Conservation (phyloP, 345 rosid species). For the Orychophragmus violaceus region DNA sequence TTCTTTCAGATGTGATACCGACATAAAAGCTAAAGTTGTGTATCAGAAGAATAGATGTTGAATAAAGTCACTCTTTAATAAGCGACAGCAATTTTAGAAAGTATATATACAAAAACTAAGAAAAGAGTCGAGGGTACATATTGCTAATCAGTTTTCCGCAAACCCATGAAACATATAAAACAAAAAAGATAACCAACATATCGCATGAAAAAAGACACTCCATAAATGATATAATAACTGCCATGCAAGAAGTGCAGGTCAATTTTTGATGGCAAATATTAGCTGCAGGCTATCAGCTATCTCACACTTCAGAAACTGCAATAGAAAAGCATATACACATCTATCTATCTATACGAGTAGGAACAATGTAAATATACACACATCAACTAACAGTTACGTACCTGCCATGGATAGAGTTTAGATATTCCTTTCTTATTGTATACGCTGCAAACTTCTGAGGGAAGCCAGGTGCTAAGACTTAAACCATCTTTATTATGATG, state of each 20-base stretch:
- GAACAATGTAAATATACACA: not conserved
- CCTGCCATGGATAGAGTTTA: slow-evolving; percentile 95
- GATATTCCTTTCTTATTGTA: slow-evolving; percentile 80
- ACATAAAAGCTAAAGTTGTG: not conserved
- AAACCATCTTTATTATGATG: slow-evolving; percentile 42
- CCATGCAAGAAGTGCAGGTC: slow-evolving; percentile 4
- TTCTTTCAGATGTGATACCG: not conserved
- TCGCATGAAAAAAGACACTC: not conserved
- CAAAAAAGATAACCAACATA: not conserved
- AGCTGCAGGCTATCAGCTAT: not conserved
- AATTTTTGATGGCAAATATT: slow-evolving; percentile 2
- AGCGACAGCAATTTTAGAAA: not conserved
- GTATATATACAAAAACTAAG: not conserved
- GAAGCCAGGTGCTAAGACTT: slow-evolving; percentile 76
- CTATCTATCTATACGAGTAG: slow-evolving; percentile 3
- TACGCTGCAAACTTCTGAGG: slow-evolving; percentile 60
- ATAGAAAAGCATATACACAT: slow-evolving; percentile 1
- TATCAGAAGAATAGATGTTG: not conserved
- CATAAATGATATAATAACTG: not conserved
- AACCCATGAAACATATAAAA: not conserved
- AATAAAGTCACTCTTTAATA: not conserved
- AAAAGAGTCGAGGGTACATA: not conserved
- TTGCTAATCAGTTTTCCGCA: not conserved
- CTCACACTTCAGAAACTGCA: slow-evolving; percentile 1
- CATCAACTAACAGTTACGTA: slow-evolving; percentile 26